Evolutionary conservation across 176 grass and related monocot genomes (phyloP).

Genomic region (Aegilops longissima): DNA sequence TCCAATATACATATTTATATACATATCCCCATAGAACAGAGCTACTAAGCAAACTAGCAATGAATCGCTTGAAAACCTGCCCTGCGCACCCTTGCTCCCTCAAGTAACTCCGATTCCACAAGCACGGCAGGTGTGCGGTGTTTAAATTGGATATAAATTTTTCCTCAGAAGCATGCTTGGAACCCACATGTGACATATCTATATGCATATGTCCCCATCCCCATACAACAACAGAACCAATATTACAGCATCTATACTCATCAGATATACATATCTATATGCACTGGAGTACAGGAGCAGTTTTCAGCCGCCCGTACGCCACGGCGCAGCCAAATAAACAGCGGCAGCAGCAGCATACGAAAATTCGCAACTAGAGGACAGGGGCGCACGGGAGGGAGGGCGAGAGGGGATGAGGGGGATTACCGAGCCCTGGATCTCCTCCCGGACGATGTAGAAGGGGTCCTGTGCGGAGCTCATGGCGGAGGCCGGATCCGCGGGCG

Average conservation of each 20-base stretch:
- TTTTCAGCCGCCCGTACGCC: background rate
- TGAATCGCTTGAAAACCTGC: background rate
- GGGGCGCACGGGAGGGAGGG: background rate
- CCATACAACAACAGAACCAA: no score
- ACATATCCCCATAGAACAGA: background rate
- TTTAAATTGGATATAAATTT: no score
- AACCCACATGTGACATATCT: no score
- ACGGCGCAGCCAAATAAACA: background rate
- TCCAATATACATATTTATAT: background rate
- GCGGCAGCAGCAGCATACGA: background rate
- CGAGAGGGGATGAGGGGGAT: background rate
- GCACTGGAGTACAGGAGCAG: background rate
- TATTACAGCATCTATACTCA: no score
- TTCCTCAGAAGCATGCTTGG: no score
- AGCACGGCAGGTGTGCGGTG: no score
- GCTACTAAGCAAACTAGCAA: background rate
- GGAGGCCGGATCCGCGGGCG: background rate
- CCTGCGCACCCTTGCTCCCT: background rate
- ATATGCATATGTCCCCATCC: no score
- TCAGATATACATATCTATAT: no score
- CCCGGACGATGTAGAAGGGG: constrained; percentile 63
- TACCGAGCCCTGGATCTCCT: constrained; percentile 65
- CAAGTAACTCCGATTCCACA: background rate
- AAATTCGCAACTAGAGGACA: background rate
- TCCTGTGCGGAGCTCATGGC: constrained; percentile 54